phyloP scores from a whole-genome alignment of 169 alveolate species.

The Plasmodium gallinaceum region DNA sequence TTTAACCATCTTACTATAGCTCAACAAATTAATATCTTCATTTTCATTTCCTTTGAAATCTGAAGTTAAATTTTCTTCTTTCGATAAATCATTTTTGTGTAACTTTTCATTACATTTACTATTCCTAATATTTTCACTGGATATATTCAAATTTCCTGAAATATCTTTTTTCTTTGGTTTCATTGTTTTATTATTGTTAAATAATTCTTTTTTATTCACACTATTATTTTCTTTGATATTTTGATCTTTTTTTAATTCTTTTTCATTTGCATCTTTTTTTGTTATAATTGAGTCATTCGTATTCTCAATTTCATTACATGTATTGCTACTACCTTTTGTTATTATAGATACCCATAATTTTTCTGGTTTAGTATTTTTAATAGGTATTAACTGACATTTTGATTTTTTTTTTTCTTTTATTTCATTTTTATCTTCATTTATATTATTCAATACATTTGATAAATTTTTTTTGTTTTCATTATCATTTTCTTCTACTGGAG shows the following conservation, averaged over 20 bases:
- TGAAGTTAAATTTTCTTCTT: not conserved
- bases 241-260: constrained; percentile 47
- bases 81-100: not conserved
- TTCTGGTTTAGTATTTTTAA: constrained; percentile 45
- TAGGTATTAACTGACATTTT: constrained; percentile 42
- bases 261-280: constrained; percentile 22
- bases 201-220: constrained; percentile 8
- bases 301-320: constrained; percentile 28
- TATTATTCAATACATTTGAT: constrained; percentile 14
- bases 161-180: constrained; percentile 34
- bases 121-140: constrained; percentile 12
- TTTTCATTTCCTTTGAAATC: not conserved
- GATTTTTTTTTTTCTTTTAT: constrained; percentile 39
- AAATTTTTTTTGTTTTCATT: constrained; percentile 3
- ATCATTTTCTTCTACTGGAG: constrained; percentile 17
- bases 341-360: constrained; percentile 65
- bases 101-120: not conserved
- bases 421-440: constrained; percentile 9
- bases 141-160: not conserved
- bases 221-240: constrained; percentile 1
- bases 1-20: constrained; percentile 9
- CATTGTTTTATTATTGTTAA: constrained; percentile 17
- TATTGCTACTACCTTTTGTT: constrained; percentile 36
- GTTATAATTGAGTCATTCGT: constrained; percentile 11
- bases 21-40: not conserved